phyloP scores from a whole-genome alignment of 192 early-diverging fungal species.

The Entomortierella chlamydospora region DNA sequence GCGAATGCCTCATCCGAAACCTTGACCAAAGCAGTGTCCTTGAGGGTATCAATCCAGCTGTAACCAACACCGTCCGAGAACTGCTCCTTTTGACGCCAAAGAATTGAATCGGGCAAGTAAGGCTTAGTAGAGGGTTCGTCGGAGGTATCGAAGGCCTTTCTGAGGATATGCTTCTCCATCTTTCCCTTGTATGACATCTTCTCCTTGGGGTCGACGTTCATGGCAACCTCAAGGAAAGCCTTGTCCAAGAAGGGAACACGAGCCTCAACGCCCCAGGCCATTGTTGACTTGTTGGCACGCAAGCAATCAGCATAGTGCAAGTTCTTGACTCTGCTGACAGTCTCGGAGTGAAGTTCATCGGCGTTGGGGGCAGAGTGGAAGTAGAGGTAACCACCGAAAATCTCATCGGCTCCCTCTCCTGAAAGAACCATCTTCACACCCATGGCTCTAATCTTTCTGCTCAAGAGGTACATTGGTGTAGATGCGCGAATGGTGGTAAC shows the following conservation, averaged over 20 bases:
- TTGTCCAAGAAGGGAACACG: conserved; percentile 98
- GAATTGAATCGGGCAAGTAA: conserved; percentile 88
- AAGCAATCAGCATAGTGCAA: conserved; percentile 96
- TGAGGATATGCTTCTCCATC: conserved; percentile 96
- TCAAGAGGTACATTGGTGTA: conserved; percentile 99
- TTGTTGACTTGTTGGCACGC: conserved; percentile 99
- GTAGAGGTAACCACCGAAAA: conserved; percentile 98
- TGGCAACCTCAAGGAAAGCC: conserved; percentile 91
- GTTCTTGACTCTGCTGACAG: conserved; percentile 94
- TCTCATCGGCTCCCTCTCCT: conserved; percentile 97
- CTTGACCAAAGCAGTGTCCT: conserved; percentile 72
- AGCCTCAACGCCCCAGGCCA: conserved; percentile 99
- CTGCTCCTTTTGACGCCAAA: conserved; percentile 99
- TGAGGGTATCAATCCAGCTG: conserved; percentile 97
- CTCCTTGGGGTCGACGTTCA: conserved; percentile 86
- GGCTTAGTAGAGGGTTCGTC: conserved; percentile 73
- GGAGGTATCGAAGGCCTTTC: conserved; percentile 95
- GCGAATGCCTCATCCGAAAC: conserved; percentile 87
- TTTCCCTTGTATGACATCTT: conserved; percentile 82
- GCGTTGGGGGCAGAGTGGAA: conserved; percentile 93
- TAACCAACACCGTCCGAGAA: conserved; percentile 99
- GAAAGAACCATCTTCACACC: conserved; percentile 99
- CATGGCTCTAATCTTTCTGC: conserved; percentile 97
- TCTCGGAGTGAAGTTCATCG: conserved; percentile 89
- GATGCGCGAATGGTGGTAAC: conserved; percentile 98